Evolutionary conservation across 1,284 basidiomycete species (phyloP).

Genomic region (Ganoderma multipileum): DNA sequence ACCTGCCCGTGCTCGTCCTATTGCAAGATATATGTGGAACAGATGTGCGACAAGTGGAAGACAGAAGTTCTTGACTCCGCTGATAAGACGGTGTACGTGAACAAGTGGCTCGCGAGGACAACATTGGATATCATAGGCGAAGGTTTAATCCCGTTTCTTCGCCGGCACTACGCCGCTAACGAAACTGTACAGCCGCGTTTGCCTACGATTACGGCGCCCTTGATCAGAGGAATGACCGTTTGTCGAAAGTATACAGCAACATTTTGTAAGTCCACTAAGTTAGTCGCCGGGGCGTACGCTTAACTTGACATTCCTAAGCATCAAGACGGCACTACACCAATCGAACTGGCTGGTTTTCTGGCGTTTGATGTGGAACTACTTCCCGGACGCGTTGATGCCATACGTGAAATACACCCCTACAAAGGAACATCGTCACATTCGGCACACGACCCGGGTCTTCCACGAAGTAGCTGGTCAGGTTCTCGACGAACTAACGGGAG

Average conservation of each 20-base stretch:
- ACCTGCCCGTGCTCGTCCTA: background rate
- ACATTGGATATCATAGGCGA: conserved; percentile 43
- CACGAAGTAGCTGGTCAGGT: conserved; percentile 30
- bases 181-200: conserved; percentile 35
- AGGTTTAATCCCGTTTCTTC: conserved; percentile 24
- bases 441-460: conserved; percentile 30
- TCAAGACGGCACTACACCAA: conserved; percentile 33
- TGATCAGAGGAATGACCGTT: conserved; percentile 33
- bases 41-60: conserved; percentile 28
- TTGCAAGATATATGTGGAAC: background rate
- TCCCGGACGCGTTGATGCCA: conserved; percentile 34
- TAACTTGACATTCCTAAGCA: background rate
- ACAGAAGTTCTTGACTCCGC: conserved; percentile 17
- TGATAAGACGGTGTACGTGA: conserved; percentile 16
- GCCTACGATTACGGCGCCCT: conserved; percentile 40
- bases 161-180: background rate
- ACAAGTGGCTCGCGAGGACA: conserved; percentile 38
- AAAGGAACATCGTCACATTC: conserved; percentile 35
- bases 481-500: conserved; percentile 26
- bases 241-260: conserved; percentile 36
- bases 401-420: conserved; percentile 37
- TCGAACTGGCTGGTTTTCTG: conserved; percentile 34
- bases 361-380: conserved; percentile 34
- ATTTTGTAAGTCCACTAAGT: conserved; percentile 38
- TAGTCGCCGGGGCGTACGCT: background rate